Conservation (phyloP, 2,329 filamentous ascomycete species). For the Penicillium sp. region DNA sequence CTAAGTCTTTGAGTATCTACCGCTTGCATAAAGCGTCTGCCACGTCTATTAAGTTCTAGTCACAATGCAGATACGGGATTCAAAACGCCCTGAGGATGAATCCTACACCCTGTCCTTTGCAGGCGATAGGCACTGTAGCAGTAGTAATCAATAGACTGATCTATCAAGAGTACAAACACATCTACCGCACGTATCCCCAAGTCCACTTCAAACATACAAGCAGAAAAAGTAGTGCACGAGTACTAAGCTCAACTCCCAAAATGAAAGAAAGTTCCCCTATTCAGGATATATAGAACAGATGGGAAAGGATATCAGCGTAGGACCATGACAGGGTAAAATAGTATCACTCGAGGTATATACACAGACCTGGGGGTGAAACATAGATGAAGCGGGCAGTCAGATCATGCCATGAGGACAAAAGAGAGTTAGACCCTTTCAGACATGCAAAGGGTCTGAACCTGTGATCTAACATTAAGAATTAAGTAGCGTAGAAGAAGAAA, state of each 20-base stretch:
- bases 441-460: background rate
- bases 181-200: background rate
- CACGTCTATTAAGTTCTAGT: background rate
- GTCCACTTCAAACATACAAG: background rate
- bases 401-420: background rate
- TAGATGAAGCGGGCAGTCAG: too few species aligned
- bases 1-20: background rate
- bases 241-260: background rate
- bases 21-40: background rate
- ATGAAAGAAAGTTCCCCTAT: conserved; percentile 6
- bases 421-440: background rate
- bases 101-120: too few species aligned
- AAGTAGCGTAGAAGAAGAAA: background rate
- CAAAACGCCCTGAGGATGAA: too few species aligned
- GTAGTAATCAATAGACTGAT: background rate
- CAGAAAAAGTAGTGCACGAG: background rate
- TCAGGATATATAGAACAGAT: conserved; percentile 3
- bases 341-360: conserved; percentile 13
- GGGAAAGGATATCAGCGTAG: background rate
- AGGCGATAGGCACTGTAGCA: background rate
- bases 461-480: background rate
- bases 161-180: background rate
- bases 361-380: background rate
- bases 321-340: background rate
- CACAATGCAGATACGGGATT: too few species aligned